Evolutionary conservation across 2,329 filamentous ascomycete species (phyloP).

Genomic region (Diaporthe vaccinii): DNA sequence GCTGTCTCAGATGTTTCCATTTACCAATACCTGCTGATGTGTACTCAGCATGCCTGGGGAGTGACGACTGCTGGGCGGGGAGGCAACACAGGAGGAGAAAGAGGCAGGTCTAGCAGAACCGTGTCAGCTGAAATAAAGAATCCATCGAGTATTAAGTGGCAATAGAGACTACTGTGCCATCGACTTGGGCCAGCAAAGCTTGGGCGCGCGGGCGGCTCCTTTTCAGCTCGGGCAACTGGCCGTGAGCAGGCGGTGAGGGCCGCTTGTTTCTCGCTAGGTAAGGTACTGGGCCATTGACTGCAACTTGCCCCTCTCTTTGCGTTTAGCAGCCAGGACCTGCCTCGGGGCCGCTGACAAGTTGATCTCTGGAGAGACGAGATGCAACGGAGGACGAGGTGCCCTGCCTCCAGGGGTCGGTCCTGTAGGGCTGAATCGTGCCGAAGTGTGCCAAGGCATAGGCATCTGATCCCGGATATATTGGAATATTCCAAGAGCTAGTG

Average conservation of each 20-base stretch:
- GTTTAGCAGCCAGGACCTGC: neutral
- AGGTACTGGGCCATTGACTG: neutral
- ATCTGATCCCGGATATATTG: conserved; percentile 3
- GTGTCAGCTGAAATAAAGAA: conserved; percentile 25
- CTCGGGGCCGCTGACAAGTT: conserved; percentile 6
- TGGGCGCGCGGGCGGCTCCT: neutral
- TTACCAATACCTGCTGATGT: neutral
- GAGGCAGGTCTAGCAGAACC: neutral
- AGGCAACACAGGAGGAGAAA: neutral
- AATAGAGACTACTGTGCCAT: conserved; percentile 14
- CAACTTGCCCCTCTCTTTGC: neutral
- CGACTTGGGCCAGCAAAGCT: too few relatives aligned
- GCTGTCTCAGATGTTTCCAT: conserved; percentile 6
- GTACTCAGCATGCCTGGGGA: neutral
- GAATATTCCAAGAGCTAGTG: conserved; percentile 2
- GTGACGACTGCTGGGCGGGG: neutral
- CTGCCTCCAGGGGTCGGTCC: conserved; percentile 9
- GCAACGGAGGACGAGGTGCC: neutral
- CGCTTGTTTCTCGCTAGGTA: neutral
- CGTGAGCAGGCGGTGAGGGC: conserved; percentile 26
- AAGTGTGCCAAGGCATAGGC: conserved; percentile 10
- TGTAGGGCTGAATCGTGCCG: conserved; percentile 32
- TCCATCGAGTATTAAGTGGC: conserved; percentile 8
- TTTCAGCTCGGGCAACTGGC: conserved; percentile 17
- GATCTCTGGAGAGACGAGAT: neutral